A percentile compares a stretch with the other conserved stretches of the same genome.
phyloP scores from a whole-genome alignment of 371 early-diverging fungal genomes.

The Apophysomyces elegans region DNA sequence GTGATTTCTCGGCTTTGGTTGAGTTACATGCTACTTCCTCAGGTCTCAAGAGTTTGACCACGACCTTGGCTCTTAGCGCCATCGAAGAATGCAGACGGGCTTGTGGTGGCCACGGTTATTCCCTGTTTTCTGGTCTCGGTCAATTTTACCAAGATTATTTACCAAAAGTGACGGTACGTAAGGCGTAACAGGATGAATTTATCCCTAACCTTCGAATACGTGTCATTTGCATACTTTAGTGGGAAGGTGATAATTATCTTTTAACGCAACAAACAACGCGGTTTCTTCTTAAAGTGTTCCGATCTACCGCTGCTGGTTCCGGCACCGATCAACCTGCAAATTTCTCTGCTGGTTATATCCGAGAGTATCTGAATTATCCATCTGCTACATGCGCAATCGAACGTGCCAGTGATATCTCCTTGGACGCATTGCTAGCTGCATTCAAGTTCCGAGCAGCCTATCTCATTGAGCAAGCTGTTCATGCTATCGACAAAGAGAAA shows the following conservation, averaged over 20 bases:
- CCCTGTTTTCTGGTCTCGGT: constrained; percentile 76
- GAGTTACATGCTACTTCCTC: constrained; percentile 88
- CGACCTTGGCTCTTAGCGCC: constrained; percentile 75
- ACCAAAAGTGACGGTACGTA: constrained; percentile 61
- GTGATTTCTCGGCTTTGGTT: constrained; percentile 63
- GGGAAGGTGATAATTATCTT: constrained; percentile 83
- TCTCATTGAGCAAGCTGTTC: constrained; percentile 41
- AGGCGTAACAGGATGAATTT: neutral
- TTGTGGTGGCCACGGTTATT: constrained; percentile 88
- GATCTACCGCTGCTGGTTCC: constrained; percentile 43
- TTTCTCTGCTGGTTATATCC: constrained; percentile 46
- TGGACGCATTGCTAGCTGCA: constrained; percentile 36
- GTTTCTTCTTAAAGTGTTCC: constrained; percentile 65
- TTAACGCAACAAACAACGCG: constrained; percentile 79
- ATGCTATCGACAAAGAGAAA: constrained; percentile 40
- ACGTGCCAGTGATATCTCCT: constrained; percentile 27
- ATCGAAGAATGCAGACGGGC: constrained; percentile 78
- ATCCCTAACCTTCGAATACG: neutral
- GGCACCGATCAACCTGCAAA: constrained; percentile 34
- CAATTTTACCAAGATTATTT: constrained; percentile 68
- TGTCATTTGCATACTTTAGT: constrained; percentile 27
- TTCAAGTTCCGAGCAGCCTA: constrained; percentile 48
- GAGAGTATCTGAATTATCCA: constrained; percentile 50
- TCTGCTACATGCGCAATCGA: constrained; percentile 47
- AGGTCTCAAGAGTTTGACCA: constrained; percentile 82